Evolutionary conservation across 2,329 filamentous ascomycete genomes (phyloP).

Genomic region (Tolypocladium nubicola): DNA sequence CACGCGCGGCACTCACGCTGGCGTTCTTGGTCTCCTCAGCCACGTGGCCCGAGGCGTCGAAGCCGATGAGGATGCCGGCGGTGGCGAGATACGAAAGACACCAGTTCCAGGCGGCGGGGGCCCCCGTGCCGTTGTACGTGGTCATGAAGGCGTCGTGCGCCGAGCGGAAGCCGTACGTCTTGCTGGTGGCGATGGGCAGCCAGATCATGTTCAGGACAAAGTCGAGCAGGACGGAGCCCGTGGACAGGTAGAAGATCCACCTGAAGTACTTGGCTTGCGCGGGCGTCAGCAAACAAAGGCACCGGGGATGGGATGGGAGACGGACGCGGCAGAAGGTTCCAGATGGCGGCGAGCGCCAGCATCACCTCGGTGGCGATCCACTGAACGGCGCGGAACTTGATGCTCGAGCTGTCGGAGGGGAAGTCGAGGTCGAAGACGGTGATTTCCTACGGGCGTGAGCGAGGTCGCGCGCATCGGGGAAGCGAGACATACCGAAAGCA

Average conservation of each 20-base stretch:
- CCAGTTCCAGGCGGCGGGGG: slow-evolving; percentile 50
- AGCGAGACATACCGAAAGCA: neutral
- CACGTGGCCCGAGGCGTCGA: slow-evolving; percentile 50
- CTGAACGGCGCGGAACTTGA: slow-evolving; percentile 50
- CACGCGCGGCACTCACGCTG: slow-evolving; percentile 40
- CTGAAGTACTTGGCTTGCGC: slow-evolving; percentile 21
- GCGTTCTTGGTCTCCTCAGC: slow-evolving; percentile 52
- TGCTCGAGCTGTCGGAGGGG: slow-evolving; percentile 36
- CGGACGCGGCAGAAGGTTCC: slow-evolving; percentile 36
- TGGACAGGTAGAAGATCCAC: slow-evolving; percentile 39
- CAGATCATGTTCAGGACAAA: slow-evolving; percentile 50
- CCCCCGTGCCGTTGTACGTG: slow-evolving; percentile 47
- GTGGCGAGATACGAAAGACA: slow-evolving; percentile 51
- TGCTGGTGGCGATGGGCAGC: slow-evolving; percentile 45
- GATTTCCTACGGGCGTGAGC: slow-evolving; percentile 31
- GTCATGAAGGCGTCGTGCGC: slow-evolving; percentile 49
- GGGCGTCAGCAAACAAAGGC: neutral
- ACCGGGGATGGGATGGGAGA: neutral
- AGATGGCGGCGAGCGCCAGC: slow-evolving; percentile 35
- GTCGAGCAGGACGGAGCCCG: slow-evolving; percentile 41
- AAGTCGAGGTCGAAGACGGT: slow-evolving; percentile 46
- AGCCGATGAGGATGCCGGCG: slow-evolving; percentile 49
- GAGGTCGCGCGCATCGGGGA: no score
- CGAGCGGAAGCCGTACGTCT: slow-evolving; percentile 47
- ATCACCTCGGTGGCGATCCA: slow-evolving; percentile 47